phyloP scores from a whole-genome alignment of 1,139 yeast species.

The Saccharomycopsis hybrid region DNA sequence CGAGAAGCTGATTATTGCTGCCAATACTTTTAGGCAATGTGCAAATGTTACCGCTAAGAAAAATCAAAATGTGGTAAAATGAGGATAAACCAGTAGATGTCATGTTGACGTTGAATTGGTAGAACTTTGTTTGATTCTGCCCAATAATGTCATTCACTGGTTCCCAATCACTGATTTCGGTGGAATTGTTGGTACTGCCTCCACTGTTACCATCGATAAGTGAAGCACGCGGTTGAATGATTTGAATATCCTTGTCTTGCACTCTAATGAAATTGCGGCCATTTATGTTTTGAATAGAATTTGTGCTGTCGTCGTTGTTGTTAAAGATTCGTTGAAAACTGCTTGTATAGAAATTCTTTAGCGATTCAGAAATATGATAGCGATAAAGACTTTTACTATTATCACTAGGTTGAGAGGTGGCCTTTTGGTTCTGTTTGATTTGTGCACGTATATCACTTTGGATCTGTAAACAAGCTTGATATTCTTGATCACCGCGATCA shows the following conservation, averaged over 20 bases:
- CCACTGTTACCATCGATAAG: constrained; percentile 5
- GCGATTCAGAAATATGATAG: not conserved
- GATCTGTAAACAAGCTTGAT: not conserved
- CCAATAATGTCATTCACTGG: constrained; percentile 38
- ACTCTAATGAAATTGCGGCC: constrained; percentile 4
- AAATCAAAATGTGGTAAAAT: constrained; percentile 47
- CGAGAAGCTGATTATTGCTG: constrained; percentile 37
- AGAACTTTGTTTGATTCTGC: constrained; percentile 38
- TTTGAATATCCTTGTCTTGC: constrained; percentile 5
- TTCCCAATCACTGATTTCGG: constrained; percentile 36
- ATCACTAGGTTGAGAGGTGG: not conserved
- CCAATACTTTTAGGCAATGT: constrained; percentile 35
- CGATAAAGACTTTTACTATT: not conserved
- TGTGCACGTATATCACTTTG: not conserved
- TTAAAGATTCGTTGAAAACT: not conserved
- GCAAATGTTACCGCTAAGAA: constrained; percentile 57
- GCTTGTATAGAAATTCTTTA: not conserved
- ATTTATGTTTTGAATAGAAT: not conserved
- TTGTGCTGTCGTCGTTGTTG: not conserved
- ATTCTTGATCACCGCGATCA: not conserved
- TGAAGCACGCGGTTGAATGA: constrained; percentile 2
- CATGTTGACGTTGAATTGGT: constrained; percentile 41
- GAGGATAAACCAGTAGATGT: constrained; percentile 39
- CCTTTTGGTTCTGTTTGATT: not conserved
- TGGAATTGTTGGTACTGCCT: constrained; percentile 6